Evolutionary conservation across 768 basidiomycete genomes (phyloP).

Genomic region (Phlebiopsis flavidoalba): DNA sequence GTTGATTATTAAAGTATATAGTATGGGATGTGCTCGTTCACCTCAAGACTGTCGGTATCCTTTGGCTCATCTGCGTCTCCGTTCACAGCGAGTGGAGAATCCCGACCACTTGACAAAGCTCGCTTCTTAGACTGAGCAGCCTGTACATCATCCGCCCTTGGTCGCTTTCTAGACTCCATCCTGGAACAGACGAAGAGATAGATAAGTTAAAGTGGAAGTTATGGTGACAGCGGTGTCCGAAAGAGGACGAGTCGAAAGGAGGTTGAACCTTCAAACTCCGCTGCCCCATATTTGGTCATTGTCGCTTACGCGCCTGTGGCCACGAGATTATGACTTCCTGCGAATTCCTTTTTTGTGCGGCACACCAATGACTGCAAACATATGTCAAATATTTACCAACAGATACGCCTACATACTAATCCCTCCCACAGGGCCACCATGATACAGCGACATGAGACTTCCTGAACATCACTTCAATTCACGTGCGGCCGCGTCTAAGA

Average conservation of each 20-base stretch:
- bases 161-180: conserved; percentile 24
- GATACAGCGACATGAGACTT: background rate
- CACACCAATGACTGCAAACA: too few species aligned
- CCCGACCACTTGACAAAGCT: conserved; percentile 19
- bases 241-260: conserved; percentile 1
- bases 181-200: background rate
- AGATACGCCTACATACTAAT: too few species aligned
- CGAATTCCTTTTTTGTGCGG: too few species aligned
- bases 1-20: background rate
- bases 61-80: conserved; percentile 25
- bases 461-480: background rate
- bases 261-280: conserved; percentile 11
- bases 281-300: background rate
- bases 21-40: conserved; percentile 3
- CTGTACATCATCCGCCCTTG: conserved; percentile 22
- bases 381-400: too few species aligned
- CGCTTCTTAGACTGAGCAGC: conserved; percentile 23
- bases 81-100: conserved; percentile 21
- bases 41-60: conserved; percentile 25
- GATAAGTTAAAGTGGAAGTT: conserved; percentile 5
- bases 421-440: too few species aligned
- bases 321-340: background rate
- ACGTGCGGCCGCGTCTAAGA: background rate
- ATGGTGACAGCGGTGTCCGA: background rate
- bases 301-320: conserved; percentile 3